Percentiles rank a stretch among this genome's conserved stretches.
Conservation (phyloP, 2,329 filamentous ascomycete genomes). For the Pyrenochaeta sp. region DNA sequence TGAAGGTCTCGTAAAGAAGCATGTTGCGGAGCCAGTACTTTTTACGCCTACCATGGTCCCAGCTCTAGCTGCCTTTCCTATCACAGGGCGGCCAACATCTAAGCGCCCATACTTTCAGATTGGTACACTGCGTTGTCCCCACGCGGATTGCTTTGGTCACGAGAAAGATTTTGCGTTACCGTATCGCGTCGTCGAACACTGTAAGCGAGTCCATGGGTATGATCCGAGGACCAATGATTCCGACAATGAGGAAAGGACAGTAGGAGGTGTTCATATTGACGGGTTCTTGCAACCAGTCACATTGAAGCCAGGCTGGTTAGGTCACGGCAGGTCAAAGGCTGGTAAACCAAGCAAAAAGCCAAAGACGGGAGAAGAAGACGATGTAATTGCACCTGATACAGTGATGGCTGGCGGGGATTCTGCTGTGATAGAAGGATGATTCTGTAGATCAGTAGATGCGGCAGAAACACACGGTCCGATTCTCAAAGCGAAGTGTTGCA, state of each 20-base stretch:
- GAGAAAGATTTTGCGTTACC: constrained; percentile 33
- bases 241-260: constrained; percentile 58
- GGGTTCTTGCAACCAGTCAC: constrained; percentile 69
- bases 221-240: constrained; percentile 50
- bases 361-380: constrained; percentile 9
- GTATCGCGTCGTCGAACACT: constrained; percentile 53
- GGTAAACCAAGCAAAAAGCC: constrained; percentile 21
- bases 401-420: neutral
- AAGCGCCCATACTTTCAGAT: constrained; percentile 40
- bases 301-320: constrained; percentile 39
- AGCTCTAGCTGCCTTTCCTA: constrained; percentile 10
- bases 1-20: constrained; percentile 45
- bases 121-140: constrained; percentile 43
- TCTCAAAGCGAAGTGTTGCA: neutral
- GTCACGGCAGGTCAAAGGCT: constrained; percentile 32
- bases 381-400: neutral
- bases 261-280: constrained; percentile 73
- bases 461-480: neutral
- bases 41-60: constrained; percentile 45
- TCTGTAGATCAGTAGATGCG: neutral
- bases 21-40: constrained; percentile 39
- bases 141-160: constrained; percentile 39
- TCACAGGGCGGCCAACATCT: neutral
- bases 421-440: neutral
- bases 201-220: constrained; percentile 56